These are phyloP conservation scores for Pseudogymnoascus sp. DNA, from an alignment of 2,329 filamentous ascomycete species.

Conservation along the genomic window DNA sequence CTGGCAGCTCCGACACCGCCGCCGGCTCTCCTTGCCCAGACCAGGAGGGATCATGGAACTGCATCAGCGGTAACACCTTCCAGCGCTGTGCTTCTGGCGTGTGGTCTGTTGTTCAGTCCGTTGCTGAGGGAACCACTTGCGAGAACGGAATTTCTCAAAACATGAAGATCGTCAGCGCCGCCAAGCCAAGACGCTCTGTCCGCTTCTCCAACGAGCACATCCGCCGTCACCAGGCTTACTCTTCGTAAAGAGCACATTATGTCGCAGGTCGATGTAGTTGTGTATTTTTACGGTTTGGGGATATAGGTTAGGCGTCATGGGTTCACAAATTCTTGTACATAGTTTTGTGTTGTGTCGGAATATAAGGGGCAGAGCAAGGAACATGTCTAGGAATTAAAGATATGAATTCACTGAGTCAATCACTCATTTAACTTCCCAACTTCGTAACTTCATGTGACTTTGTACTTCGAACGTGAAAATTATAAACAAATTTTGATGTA, in stretches of 20 bases:
- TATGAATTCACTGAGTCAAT: not conserved
- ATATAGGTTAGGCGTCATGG: not conserved
- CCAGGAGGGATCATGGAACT: constrained; percentile 46
- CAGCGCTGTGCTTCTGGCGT: constrained; percentile 46
- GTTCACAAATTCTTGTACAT: constrained; percentile 7
- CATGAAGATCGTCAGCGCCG: constrained; percentile 31
- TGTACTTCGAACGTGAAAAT: not conserved
- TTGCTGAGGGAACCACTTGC: constrained; percentile 42
- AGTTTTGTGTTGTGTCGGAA: constrained; percentile 1
- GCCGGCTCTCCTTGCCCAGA: constrained; percentile 39
- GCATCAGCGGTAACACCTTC: constrained; percentile 41
- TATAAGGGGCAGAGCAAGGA: not conserved
- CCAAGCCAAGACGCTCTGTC: constrained; percentile 19
- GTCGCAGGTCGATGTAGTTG: constrained; percentile 1
- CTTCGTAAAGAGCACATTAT: not conserved
- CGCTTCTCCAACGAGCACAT: constrained; percentile 22
- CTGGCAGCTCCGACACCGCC: constrained; percentile 19
- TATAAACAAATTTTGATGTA: not conserved
- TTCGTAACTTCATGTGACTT: not conserved
- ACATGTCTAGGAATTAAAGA: constrained; percentile 4
- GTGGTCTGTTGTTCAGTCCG: constrained; percentile 37
- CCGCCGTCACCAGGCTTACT: constrained; percentile 18
- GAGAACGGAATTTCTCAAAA: constrained; percentile 32
- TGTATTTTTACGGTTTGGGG: constrained; percentile 2
- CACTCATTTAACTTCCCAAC: not conserved